Evolutionary conservation across 257 asterid species (phyloP).

Genomic region (Nicotiana knightiana): DNA sequence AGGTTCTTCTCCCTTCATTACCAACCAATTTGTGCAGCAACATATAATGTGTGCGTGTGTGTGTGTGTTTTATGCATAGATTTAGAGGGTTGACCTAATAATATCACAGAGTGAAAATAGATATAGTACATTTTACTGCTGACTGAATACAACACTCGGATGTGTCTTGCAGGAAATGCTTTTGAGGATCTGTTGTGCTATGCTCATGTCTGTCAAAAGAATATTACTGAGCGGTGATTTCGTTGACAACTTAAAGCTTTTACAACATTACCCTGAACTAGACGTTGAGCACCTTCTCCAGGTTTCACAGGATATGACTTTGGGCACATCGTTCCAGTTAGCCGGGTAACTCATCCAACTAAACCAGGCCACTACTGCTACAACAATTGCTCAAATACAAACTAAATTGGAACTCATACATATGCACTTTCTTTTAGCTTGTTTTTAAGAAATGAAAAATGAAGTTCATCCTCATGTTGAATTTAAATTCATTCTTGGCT

Average conservation of each 20-base stretch:
- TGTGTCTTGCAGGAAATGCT: slow-evolving; percentile 17
- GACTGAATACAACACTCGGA: background rate
- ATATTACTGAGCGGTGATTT: slow-evolving; percentile 16
- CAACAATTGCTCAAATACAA: background rate
- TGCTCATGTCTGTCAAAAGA: slow-evolving; percentile 19
- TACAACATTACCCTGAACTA: slow-evolving; percentile 16
- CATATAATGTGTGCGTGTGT: background rate
- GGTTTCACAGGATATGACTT: slow-evolving; percentile 10
- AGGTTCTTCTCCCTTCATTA: slow-evolving; percentile 3
- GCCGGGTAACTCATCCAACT: background rate
- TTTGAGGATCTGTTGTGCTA: slow-evolving; percentile 21
- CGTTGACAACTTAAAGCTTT: slow-evolving; percentile 15
- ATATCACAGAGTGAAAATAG: background rate
- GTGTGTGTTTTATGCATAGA: background rate
- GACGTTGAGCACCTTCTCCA: slow-evolving; percentile 17
- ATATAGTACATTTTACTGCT: background rate
- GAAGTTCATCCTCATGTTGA: too few relatives aligned
- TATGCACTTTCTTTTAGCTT: too few relatives aligned
- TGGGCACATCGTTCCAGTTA: background rate
- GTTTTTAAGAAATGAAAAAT: too few relatives aligned
- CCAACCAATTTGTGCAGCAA: background rate
- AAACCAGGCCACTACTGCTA: background rate
- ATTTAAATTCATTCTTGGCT: too few relatives aligned
- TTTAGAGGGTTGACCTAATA: background rate
- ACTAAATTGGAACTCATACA: too few relatives aligned